Evolutionary conservation across 768 basidiomycete genomes (phyloP).

Genomic region (Tylopilus subfusipes): DNA sequence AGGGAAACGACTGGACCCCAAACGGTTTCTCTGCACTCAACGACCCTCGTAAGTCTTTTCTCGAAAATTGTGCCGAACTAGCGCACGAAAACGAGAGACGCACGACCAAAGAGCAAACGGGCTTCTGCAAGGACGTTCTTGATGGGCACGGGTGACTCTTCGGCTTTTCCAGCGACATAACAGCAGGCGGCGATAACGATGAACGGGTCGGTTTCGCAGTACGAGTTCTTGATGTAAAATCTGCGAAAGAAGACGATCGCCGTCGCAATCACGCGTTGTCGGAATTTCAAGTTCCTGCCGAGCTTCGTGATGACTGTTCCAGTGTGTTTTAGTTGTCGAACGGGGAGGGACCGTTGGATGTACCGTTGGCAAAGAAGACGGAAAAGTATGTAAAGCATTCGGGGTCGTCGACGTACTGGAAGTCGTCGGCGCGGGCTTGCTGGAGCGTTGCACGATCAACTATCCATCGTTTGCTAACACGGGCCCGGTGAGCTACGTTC

Average conservation of each 20-base stretch:
- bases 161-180: slow-evolving; percentile 96
- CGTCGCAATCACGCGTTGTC: slow-evolving; percentile 91
- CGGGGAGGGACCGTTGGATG: slow-evolving; percentile 8
- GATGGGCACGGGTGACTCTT: slow-evolving; percentile 93
- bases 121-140: slow-evolving; percentile 89
- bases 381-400: slow-evolving; percentile 77
- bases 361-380: slow-evolving; percentile 88
- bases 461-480: slow-evolving; percentile 82
- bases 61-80: no score
- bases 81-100: slow-evolving; percentile 24
- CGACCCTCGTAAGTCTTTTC: background rate
- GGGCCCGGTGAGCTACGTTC: slow-evolving; percentile 15
- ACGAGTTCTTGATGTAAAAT: slow-evolving; percentile 95
- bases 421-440: slow-evolving; percentile 73
- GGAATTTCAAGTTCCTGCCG: slow-evolving; percentile 74
- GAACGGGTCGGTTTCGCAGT: slow-evolving; percentile 95
- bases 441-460: slow-evolving; percentile 74
- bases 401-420: slow-evolving; percentile 72
- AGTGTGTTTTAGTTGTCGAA: no score
- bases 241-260: slow-evolving; percentile 93
- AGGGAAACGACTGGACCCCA: slow-evolving; percentile 73
- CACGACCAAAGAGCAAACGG: slow-evolving; percentile 69
- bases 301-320: slow-evolving; percentile 76
- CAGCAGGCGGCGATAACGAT: slow-evolving; percentile 90
- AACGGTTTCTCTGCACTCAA: slow-evolving; percentile 54